Conservation (phyloP, 2,329 filamentous ascomycete species). For the Trematosphaeria pertusa region DNA sequence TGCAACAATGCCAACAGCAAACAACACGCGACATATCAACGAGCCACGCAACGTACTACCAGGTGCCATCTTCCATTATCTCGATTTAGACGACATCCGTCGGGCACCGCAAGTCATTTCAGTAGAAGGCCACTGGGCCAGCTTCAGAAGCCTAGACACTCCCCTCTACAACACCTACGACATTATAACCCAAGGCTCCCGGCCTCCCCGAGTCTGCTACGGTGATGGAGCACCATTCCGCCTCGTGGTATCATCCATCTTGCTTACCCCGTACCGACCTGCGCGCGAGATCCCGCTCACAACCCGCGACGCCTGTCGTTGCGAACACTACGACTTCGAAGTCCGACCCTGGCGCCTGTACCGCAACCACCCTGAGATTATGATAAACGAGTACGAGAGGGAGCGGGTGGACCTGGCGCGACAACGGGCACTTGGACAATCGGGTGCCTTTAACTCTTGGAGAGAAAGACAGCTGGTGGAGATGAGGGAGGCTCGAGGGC, state of each 20-base stretch:
- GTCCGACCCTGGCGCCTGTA: background rate
- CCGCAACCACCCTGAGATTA: too few species aligned
- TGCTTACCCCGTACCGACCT: background rate
- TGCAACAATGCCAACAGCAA: too few species aligned
- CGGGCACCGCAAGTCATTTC: too few species aligned
- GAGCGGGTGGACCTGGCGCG: too few species aligned
- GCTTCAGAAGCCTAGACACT: background rate
- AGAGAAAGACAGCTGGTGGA: slow-evolving; percentile 10
- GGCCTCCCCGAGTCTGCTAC: background rate
- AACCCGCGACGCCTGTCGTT: slow-evolving; percentile 1
- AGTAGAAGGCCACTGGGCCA: too few species aligned
- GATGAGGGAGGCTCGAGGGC: slow-evolving; percentile 13
- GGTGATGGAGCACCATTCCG: background rate
- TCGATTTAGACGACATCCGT: too few species aligned
- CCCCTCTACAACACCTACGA: background rate
- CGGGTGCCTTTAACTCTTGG: background rate
- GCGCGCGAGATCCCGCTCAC: slow-evolving; percentile 4
- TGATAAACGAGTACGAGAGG: background rate
- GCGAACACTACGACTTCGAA: background rate
- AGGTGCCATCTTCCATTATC: too few species aligned
- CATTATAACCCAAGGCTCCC: background rate
- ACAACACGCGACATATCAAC: too few species aligned
- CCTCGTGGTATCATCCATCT: too few species aligned
- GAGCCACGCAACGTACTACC: too few species aligned
- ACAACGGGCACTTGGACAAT: background rate